phyloP scores from a whole-genome alignment of 2,329 filamentous ascomycete species.

The Trichoderma guizhouense region DNA sequence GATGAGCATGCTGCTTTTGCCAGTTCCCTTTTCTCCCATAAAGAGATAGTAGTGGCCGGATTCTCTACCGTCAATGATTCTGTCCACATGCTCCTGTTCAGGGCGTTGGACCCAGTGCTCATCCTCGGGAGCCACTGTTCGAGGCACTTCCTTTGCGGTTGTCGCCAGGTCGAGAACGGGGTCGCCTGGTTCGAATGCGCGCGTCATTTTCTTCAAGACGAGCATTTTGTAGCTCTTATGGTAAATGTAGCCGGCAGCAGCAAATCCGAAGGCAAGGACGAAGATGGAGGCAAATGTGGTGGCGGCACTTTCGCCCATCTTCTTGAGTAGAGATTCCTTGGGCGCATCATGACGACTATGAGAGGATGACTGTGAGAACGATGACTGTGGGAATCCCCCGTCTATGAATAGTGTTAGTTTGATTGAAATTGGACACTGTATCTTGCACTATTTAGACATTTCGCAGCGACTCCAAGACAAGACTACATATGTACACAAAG shows the following conservation, averaged over 20 bases:
- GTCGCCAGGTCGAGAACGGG: slow-evolving; percentile 81
- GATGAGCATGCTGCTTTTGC: slow-evolving; percentile 93
- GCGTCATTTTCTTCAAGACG: slow-evolving; percentile 87
- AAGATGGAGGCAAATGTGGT: slow-evolving; percentile 74
- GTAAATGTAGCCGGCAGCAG: slow-evolving; percentile 69
- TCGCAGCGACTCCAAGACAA: background rate
- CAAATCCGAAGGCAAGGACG: slow-evolving; percentile 64
- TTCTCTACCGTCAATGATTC: slow-evolving; percentile 71
- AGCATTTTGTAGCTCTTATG: slow-evolving; percentile 84
- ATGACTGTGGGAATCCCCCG: background rate
- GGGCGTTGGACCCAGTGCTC: slow-evolving; percentile 72
- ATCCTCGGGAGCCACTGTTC: slow-evolving; percentile 38
- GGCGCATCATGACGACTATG: background rate
- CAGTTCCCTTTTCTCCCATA: slow-evolving; percentile 92
- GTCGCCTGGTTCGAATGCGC: slow-evolving; percentile 88
- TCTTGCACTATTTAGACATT: background rate
- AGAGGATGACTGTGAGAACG: background rate
- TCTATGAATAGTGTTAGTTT: background rate
- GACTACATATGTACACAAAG: background rate
- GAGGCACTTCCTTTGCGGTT: slow-evolving; percentile 54
- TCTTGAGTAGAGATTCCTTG: slow-evolving; percentile 44
- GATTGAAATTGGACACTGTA: background rate
- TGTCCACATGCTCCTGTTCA: slow-evolving; percentile 77
- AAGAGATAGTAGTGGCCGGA: slow-evolving; percentile 86
- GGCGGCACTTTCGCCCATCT: slow-evolving; percentile 70